phyloP scores from a whole-genome alignment of 2,329 filamentous ascomycete genomes.

The Leptographium wingfieldii region DNA sequence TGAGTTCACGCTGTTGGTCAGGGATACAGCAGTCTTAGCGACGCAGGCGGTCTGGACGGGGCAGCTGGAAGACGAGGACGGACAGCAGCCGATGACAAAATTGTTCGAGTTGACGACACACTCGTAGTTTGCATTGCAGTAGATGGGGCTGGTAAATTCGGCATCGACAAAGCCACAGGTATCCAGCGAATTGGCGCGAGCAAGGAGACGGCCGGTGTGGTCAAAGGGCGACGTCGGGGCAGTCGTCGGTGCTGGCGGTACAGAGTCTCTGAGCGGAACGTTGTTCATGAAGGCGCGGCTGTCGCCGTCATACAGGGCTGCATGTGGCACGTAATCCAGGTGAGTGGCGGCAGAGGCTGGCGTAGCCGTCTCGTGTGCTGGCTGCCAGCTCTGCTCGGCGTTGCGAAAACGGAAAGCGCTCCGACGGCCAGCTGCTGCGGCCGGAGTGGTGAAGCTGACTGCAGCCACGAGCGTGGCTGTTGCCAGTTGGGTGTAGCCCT shows the following conservation, averaged over 20 bases:
- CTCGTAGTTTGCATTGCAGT: slow-evolving; percentile 15
- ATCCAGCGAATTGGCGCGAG: not conserved
- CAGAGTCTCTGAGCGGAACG: not conserved
- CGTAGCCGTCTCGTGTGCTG: not conserved
- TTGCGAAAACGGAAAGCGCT: not conserved
- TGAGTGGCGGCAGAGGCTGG: not conserved
- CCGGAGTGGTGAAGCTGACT: not conserved
- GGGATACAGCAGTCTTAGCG: slow-evolving; percentile 13
- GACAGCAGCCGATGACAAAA: slow-evolving; percentile 21
- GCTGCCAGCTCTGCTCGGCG: not conserved
- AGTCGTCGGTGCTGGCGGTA: not conserved
- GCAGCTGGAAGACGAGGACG: slow-evolving; percentile 13
- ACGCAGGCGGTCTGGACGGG: slow-evolving; percentile 17
- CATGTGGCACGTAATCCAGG: not conserved
- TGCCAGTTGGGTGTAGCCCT: not conserved
- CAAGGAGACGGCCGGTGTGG: not conserved
- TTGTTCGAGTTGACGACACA: slow-evolving; percentile 19
- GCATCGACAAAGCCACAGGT: not conserved
- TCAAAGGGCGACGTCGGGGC: not conserved
- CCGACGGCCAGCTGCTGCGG: not conserved
- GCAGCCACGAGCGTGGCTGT: not conserved
- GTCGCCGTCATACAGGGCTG: not conserved
- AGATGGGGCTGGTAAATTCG: slow-evolving; percentile 12
- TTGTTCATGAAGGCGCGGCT: not conserved
- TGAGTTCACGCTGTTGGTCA: slow-evolving; percentile 15